phyloP scores from a whole-genome alignment of 805 yeast genomes.

The Hermanozyma aechmeae region DNA sequence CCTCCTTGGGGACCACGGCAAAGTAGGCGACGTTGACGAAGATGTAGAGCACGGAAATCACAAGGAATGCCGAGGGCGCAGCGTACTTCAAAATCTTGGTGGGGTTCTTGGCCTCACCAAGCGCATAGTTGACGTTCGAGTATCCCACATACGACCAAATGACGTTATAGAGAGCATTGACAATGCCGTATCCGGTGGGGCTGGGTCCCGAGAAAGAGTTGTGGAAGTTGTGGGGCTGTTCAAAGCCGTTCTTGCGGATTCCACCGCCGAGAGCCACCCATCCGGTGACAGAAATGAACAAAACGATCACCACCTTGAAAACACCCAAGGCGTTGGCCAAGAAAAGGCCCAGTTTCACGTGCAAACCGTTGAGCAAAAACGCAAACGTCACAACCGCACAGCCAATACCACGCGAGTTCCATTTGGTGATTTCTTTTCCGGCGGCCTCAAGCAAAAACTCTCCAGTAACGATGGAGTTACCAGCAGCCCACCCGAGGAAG shows the following conservation, averaged over 20 bases:
- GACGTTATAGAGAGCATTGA: slow-evolving; percentile 69
- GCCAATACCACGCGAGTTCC: slow-evolving; percentile 76
- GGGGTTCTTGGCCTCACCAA: slow-evolving; percentile 73
- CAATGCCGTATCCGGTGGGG: slow-evolving; percentile 61
- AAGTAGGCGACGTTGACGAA: slow-evolving; percentile 73
- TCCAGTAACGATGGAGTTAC: slow-evolving; percentile 74
- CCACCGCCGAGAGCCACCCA: slow-evolving; percentile 80
- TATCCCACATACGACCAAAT: slow-evolving; percentile 83
- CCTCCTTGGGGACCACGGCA: slow-evolving; percentile 69
- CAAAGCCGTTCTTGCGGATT: slow-evolving; percentile 35
- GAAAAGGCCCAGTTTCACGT: slow-evolving; percentile 57
- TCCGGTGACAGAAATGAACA: slow-evolving; percentile 66
- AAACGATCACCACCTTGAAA: slow-evolving; percentile 63
- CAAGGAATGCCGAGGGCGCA: slow-evolving; percentile 63
- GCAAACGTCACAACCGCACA: slow-evolving; percentile 66
- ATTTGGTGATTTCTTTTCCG: slow-evolving; percentile 52
- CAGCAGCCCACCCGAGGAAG: slow-evolving; percentile 79
- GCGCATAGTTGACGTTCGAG: slow-evolving; percentile 74
- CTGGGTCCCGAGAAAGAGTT: slow-evolving; percentile 47
- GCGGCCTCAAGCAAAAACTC: slow-evolving; percentile 72
- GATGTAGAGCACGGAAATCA: slow-evolving; percentile 58
- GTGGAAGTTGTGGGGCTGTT: slow-evolving; percentile 49
- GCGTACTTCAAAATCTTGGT: slow-evolving; percentile 58
- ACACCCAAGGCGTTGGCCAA: slow-evolving; percentile 57
- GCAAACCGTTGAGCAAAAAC: slow-evolving; percentile 50